A percentile compares a stretch with the other conserved stretches of the same genome.
These are phyloP conservation scores for Calamus simplicifolius DNA, from an alignment of 176 grass and related monocot species.

Conservation along the genomic window DNA sequence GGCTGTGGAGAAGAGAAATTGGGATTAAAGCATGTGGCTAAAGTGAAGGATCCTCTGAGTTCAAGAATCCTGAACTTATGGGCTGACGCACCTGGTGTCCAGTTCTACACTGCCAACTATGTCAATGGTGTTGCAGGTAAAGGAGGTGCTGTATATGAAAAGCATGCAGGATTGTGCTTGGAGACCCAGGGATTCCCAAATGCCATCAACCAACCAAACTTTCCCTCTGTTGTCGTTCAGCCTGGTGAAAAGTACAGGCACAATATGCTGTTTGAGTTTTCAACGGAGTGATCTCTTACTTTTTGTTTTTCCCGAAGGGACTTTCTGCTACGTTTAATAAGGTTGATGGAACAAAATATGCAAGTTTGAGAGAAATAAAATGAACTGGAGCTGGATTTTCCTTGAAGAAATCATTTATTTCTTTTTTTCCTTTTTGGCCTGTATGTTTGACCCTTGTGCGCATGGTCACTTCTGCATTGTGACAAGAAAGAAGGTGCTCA, in stretches of 20 bases:
- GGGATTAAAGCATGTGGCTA: conserved; percentile 64
- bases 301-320: background rate
- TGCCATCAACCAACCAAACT: conserved; percentile 68
- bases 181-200: conserved; percentile 96
- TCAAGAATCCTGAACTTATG: conserved; percentile 50
- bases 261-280: conserved; percentile 73
- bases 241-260: conserved; percentile 78
- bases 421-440: too few species aligned
- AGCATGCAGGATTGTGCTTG: conserved; percentile 67
- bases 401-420: too few species aligned
- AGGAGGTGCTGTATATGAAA: conserved; percentile 44
- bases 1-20: conserved; percentile 47
- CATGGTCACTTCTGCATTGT: too few species aligned
- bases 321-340: too few species aligned
- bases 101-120: conserved; percentile 83
- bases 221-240: conserved; percentile 50
- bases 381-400: too few species aligned
- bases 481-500: too few species aligned
- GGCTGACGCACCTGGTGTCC: conserved; percentile 69
- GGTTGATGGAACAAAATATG: too few species aligned
- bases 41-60: conserved; percentile 40
- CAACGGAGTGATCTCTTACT: conserved; percentile 11
- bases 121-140: conserved; percentile 55
- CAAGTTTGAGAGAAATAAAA: too few species aligned
- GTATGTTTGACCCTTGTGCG: too few species aligned